Base-by-base conservation (phyloP, 768 basidiomycete genomes). In the Rhizopogon rudus region DNA sequence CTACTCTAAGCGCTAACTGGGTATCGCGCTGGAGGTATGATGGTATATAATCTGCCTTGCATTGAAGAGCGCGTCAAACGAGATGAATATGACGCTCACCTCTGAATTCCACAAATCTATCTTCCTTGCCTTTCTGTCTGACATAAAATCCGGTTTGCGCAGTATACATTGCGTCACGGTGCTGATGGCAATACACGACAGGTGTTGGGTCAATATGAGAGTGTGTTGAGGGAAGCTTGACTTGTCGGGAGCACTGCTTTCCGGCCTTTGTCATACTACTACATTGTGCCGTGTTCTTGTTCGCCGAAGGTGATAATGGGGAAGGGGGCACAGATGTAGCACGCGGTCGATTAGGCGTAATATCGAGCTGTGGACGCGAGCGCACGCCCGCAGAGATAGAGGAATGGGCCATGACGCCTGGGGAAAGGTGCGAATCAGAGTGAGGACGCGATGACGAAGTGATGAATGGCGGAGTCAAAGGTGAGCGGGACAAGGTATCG, bases 1-100 rank as follows among this genome's bases (percentile, higher is more conserved):
- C 80, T 28, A 67, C 66, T 55, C 76, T 73, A 37, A 85, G 66
- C 2, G 82, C 77, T 31, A 79, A 73, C 61, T 84, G 82, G 29
- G 89, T 88, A 52, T 83, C 80, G 5, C 65, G 57, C 51, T 79
- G 77, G 39, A 92, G 67, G 65, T 90, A 88, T 25, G 67, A 59
- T 7, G 87, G 86, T 60, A 92, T 86, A 78, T 83, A 91, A 60
- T 81, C 89, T 89, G 55, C 39, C 42, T 52, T 63, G 49, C 58
- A 35, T 52, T 42, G 33, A 40, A 33, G 6, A 33, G 45, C 35
- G 46, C 45, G 40, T 35, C 40, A 14, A 13, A 48, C 25, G 46
- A 53, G 44, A 44, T 44, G 8, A 6, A 51, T 44, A 53, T 16
- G 39, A 44, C 40, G 57, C 72, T 61, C 64, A 86, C 88, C 76